These are phyloP conservation scores for Fragaria vesca DNA, from an alignment of 306 rosid genomes.

Conservation along the genomic window DNA sequence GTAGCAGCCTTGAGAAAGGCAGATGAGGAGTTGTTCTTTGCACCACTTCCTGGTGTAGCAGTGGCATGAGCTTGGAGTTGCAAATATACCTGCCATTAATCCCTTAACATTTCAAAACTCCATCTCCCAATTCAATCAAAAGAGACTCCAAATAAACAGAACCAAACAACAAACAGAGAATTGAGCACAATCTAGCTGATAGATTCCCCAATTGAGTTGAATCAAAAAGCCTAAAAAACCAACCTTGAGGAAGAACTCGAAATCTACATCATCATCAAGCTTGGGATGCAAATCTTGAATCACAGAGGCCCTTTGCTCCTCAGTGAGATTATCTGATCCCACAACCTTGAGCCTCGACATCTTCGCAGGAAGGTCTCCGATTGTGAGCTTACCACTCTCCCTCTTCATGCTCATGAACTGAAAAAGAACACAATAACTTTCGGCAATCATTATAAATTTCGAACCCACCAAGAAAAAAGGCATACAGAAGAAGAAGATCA, in stretches of 20 bases:
- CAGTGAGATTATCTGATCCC: slow-evolving; percentile 77
- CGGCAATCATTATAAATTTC: neutral
- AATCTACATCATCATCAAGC: slow-evolving; percentile 76
- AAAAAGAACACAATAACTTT: neutral
- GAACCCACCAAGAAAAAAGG: neutral
- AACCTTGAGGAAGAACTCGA: slow-evolving; percentile 88
- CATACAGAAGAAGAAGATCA: neutral
- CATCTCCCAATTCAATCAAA: neutral
- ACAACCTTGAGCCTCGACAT: slow-evolving; percentile 83
- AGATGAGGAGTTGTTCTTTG: slow-evolving; percentile 59
- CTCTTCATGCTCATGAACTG: slow-evolving; percentile 88
- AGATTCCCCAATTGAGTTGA: neutral
- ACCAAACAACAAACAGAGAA: neutral
- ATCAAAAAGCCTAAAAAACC: slow-evolving; percentile 11
- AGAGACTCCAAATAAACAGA: neutral
- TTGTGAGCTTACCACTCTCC: slow-evolving; percentile 67
- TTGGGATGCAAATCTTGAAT: slow-evolving; percentile 64
- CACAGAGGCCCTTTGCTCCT: slow-evolving; percentile 79
- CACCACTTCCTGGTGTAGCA: slow-evolving; percentile 67
- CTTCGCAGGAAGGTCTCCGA: slow-evolving; percentile 79
- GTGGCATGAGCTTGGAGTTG: slow-evolving; percentile 73
- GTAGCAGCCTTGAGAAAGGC: slow-evolving; percentile 95
- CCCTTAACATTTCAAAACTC: neutral
- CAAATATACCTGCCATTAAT: slow-evolving; percentile 61
- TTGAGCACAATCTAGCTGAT: neutral